These are phyloP conservation scores for Huntiella bhutanensis DNA, from an alignment of 2,329 filamentous ascomycete species.

Conservation along the genomic window DNA sequence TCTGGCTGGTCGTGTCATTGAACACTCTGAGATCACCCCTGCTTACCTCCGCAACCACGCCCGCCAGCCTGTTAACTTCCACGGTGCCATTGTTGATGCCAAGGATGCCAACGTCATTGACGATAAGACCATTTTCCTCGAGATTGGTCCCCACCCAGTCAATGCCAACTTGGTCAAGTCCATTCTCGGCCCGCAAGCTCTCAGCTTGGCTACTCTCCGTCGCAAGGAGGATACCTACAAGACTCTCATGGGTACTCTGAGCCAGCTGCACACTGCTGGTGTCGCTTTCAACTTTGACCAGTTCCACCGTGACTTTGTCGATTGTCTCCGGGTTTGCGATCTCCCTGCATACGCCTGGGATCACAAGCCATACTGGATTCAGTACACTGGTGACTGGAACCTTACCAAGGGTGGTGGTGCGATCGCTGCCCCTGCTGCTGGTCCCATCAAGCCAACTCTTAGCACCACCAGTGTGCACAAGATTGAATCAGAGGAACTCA, in stretches of 20 bases:
- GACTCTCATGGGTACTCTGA: slow-evolving; percentile 38
- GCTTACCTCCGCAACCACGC: slow-evolving; percentile 42
- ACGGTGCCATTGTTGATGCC: slow-evolving; percentile 35
- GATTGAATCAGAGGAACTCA: slow-evolving; percentile 42
- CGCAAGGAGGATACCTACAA: slow-evolving; percentile 46
- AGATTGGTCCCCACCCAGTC: slow-evolving; percentile 53
- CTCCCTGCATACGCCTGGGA: slow-evolving; percentile 56
- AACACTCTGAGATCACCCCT: slow-evolving; percentile 29
- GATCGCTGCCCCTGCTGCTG: slow-evolving; percentile 18
- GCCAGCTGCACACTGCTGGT: slow-evolving; percentile 39
- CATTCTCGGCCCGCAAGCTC: slow-evolving; percentile 32
- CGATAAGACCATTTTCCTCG: slow-evolving; percentile 47
- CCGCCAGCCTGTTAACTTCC: slow-evolving; percentile 48
- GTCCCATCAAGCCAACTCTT: slow-evolving; percentile 32
- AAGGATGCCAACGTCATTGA: slow-evolving; percentile 35
- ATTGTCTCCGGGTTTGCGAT: slow-evolving; percentile 30
- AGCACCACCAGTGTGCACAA: slow-evolving; percentile 47
- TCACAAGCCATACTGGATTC: slow-evolving; percentile 50
- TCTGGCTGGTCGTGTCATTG: slow-evolving; percentile 34
- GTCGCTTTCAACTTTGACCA: slow-evolving; percentile 52
- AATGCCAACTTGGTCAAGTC: slow-evolving; percentile 47
- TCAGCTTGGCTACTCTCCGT: slow-evolving; percentile 40
- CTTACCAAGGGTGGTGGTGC: slow-evolving; percentile 48
- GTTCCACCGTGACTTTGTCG: slow-evolving; percentile 35
- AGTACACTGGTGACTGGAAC: slow-evolving; percentile 49